Evolutionary conservation across 2,329 filamentous ascomycete genomes (phyloP).

Genomic region (Clarireedia monteithiana): DNA sequence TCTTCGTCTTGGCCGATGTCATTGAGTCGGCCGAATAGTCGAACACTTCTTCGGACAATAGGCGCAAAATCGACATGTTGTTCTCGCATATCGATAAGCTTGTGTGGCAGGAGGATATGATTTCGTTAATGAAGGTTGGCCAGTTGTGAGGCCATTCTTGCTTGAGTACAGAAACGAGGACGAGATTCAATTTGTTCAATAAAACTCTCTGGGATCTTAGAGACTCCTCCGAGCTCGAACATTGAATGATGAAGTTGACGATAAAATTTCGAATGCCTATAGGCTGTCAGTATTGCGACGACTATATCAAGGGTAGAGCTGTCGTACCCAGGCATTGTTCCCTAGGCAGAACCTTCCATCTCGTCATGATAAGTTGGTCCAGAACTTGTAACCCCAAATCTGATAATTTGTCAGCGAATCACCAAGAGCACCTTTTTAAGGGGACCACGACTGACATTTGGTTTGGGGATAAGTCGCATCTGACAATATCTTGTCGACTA

Average conservation of each 20-base stretch:
- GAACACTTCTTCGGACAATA: conserved; percentile 96
- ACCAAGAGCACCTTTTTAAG: neutral
- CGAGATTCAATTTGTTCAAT: conserved; percentile 96
- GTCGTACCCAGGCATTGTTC: conserved; percentile 84
- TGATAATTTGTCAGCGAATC: conserved; percentile 33
- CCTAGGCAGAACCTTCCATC: conserved; percentile 95
- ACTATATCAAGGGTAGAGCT: neutral
- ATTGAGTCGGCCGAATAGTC: conserved; percentile 98
- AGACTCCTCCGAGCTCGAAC: conserved; percentile 82
- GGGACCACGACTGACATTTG: conserved; percentile 61
- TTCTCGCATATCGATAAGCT: conserved; percentile 98
- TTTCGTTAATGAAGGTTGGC: conserved; percentile 99
- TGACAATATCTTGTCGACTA: conserved; percentile 94
- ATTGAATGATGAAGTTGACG: conserved; percentile 95
- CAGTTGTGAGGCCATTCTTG: conserved; percentile 99
- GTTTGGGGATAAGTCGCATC: conserved; percentile 91
- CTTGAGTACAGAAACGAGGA: conserved; percentile 94
- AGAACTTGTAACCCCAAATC: conserved; percentile 93
- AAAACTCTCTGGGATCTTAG: conserved; percentile 79
- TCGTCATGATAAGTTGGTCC: conserved; percentile 96
- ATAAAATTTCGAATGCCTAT: conserved; percentile 97
- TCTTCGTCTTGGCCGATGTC: conserved; percentile 96
- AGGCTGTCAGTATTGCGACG: conserved; percentile 17
- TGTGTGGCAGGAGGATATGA: conserved; percentile 90
- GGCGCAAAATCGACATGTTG: conserved; percentile 95